Percentiles rank a stretch among this genome's conserved stretches.
These are phyloP conservation scores for Saccharomyces hybrid DNA, from an alignment of 1,139 yeast species.

Conservation along the genomic window DNA sequence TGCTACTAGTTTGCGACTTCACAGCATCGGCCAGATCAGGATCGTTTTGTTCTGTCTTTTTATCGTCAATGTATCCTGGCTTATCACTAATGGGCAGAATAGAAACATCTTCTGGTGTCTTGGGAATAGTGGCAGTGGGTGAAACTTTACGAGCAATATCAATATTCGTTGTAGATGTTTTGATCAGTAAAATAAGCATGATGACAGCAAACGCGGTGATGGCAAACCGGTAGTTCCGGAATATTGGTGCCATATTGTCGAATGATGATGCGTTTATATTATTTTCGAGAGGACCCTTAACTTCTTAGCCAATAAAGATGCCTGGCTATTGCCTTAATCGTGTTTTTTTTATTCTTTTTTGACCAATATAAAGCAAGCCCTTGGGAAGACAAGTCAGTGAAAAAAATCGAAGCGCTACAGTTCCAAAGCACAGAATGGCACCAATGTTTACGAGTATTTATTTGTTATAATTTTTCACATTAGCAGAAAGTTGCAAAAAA, in stretches of 20 bases:
- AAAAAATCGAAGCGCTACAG: not conserved
- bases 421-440: not conserved
- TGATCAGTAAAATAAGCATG: conserved; percentile 29
- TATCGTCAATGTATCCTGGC: conserved; percentile 26
- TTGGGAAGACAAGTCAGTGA: not conserved
- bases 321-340: not conserved
- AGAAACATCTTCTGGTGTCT: conserved; percentile 15
- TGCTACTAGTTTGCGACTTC: conserved; percentile 9
- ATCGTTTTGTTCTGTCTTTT: conserved; percentile 13
- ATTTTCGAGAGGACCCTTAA: not conserved
- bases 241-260: conserved; percentile 11
- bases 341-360: not conserved
- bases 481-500: not conserved
- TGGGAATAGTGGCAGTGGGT: conserved; percentile 15
- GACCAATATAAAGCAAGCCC: not conserved
- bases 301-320: not conserved
- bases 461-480: not conserved
- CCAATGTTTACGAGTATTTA: not conserved
- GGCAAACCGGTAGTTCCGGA: conserved; percentile 30
- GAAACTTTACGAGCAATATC: conserved; percentile 16
- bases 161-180: conserved; percentile 18
- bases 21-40: conserved; percentile 26
- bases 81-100: conserved; percentile 17
- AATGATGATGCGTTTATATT: not conserved
- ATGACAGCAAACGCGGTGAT: conserved; percentile 30